phyloP scores from a whole-genome alignment of 257 asterid genomes.

The Solanum pimpinellifolium region DNA sequence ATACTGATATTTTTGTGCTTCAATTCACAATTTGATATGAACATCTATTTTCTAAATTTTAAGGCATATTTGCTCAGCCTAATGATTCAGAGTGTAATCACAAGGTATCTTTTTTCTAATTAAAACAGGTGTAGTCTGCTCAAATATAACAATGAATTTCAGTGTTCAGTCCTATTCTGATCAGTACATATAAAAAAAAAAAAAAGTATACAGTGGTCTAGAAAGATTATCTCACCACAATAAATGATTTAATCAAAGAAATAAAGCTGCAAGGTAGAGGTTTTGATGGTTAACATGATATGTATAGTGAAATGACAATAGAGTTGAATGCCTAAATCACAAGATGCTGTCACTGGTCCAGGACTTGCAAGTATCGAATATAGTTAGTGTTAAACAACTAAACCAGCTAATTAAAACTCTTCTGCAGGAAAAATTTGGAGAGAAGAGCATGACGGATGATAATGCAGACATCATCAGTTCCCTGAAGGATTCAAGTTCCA shows the following conservation, averaged over 20 bases:
- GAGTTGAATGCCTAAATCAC: neutral
- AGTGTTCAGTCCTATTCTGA: neutral
- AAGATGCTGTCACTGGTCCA: neutral
- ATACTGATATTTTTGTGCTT: neutral
- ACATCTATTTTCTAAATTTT: neutral
- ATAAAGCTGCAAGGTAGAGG: neutral
- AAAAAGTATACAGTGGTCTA: neutral
- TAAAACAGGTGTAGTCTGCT: neutral
- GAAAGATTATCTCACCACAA: neutral
- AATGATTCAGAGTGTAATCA: neutral
- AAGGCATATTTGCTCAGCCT: neutral
- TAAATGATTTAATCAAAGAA: neutral
- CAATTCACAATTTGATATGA: neutral
- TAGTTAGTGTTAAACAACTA: neutral
- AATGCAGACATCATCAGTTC: neutral
- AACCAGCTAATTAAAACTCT: neutral
- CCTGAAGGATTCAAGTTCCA: constrained; percentile 50
- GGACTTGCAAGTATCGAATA: neutral
- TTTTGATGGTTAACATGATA: neutral
- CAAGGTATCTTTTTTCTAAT: neutral
- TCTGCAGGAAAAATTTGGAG: neutral
- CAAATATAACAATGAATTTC: neutral
- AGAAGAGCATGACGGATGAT: neutral
- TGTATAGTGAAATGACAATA: neutral
- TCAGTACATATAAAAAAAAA: neutral